Evolutionary conservation across 2,329 filamentous ascomycete genomes (phyloP).

Genomic region (Alternaria burnsii): DNA sequence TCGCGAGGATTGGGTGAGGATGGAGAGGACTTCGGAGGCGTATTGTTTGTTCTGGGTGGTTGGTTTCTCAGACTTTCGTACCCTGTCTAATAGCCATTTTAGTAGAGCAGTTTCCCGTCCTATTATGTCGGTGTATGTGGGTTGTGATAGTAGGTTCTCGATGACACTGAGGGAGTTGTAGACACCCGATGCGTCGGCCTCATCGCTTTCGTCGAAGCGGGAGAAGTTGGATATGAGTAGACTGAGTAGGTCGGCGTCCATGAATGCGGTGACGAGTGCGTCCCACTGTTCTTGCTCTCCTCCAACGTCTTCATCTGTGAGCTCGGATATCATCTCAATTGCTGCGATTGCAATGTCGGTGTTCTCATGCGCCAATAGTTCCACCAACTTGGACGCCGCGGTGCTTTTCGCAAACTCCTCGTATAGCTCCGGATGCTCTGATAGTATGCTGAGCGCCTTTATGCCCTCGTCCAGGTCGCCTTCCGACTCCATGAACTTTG

Average conservation of each 20-base stretch:
- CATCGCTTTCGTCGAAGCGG: constrained; percentile 76
- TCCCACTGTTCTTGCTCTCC: constrained; percentile 85
- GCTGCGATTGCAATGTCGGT: constrained; percentile 94
- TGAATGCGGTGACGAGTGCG: constrained; percentile 69
- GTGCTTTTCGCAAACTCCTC: constrained; percentile 79
- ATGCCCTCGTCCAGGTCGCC: constrained; percentile 90
- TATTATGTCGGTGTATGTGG: constrained; percentile 73
- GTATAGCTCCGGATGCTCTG: constrained; percentile 86
- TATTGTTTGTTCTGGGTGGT: constrained; percentile 95
- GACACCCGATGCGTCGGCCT: constrained; percentile 81
- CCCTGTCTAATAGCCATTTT: constrained; percentile 79
- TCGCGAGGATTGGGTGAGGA: constrained; percentile 79
- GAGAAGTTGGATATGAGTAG: constrained; percentile 80
- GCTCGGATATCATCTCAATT: constrained; percentile 86
- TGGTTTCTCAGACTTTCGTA: constrained; percentile 71
- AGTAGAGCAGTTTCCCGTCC: constrained; percentile 74
- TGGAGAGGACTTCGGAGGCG: constrained; percentile 87
- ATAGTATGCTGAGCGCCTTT: constrained; percentile 83
- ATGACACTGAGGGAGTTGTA: constrained; percentile 84
- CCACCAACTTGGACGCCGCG: constrained; percentile 76
- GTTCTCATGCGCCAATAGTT: constrained; percentile 90
- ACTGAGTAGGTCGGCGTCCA: constrained; percentile 73
- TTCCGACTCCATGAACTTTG: constrained; percentile 84
- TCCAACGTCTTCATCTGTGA: constrained; percentile 91
- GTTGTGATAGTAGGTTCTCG: constrained; percentile 83